A percentile compares a stretch with the other conserved stretches of the same genome.
phyloP scores from a whole-genome alignment of 2,329 filamentous ascomycete species.

The Thelonectria olida region DNA sequence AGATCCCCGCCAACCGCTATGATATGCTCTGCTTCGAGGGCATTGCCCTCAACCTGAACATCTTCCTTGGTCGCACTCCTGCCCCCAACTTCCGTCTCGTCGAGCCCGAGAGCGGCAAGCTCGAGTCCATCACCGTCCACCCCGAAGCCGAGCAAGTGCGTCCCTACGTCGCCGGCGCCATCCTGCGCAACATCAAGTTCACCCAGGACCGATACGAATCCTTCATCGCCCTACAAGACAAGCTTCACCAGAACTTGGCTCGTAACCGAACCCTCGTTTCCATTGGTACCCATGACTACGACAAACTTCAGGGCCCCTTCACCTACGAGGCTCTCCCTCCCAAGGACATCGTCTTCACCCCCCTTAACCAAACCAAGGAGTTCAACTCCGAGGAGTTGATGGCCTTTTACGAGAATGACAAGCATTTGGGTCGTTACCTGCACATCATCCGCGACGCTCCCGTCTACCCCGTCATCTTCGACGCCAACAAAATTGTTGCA shows the following conservation, averaged over 20 bases:
- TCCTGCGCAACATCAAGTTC: conserved; percentile 91
- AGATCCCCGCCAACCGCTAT: conserved; percentile 94
- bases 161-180: conserved; percentile 87
- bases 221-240: conserved; percentile 98
- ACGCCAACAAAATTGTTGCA: conserved; percentile 86
- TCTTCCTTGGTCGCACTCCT: conserved; percentile 82
- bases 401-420: conserved; percentile 94
- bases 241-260: conserved; percentile 95
- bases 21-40: conserved; percentile 98
- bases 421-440: conserved; percentile 87
- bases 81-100: conserved; percentile 84
- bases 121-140: conserved; percentile 83
- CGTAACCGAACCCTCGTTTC: conserved; percentile 93
- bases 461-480: conserved; percentile 95
- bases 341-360: conserved; percentile 90
- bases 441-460: conserved; percentile 95
- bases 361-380: conserved; percentile 89
- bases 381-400: conserved; percentile 92
- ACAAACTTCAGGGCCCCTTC: conserved; percentile 93
- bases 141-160: conserved; percentile 80
- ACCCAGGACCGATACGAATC: conserved; percentile 91
- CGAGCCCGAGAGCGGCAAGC: conserved; percentile 74
- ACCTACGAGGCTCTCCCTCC: conserved; percentile 93
- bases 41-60: conserved; percentile 93
- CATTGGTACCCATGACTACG: conserved; percentile 96